A percentile compares a stretch with the other conserved stretches of the same genome.
These are phyloP conservation scores for Phlebiopsis flavidoalba DNA, from an alignment of 768 basidiomycete genomes.

Conservation along the genomic window DNA sequence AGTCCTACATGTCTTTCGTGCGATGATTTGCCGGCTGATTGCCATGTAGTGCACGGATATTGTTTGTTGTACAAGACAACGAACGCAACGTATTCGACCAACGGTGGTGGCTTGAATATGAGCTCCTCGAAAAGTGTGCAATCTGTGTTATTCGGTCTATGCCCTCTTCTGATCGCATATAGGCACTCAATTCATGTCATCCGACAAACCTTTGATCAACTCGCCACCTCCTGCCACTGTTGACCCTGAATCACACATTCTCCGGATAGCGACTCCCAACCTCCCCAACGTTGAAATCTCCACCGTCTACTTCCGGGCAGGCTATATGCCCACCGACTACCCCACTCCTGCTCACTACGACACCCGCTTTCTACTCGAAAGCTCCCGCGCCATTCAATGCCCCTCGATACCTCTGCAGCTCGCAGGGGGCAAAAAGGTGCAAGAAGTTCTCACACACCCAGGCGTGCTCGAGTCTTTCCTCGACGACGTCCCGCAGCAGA, in stretches of 20 bases:
- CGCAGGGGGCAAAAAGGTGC: conserved; percentile 95
- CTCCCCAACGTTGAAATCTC: conserved; percentile 63
- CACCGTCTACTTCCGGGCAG: conserved; percentile 86
- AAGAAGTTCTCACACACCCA: conserved; percentile 75
- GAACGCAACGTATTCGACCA: conserved; percentile 98
- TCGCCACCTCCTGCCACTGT: conserved; percentile 55
- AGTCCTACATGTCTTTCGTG: conserved; percentile 12
- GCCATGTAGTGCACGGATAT: conserved; percentile 45
- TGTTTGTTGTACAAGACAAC: conserved; percentile 85
- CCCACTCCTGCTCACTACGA: conserved; percentile 57
- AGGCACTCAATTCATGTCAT: conserved; percentile 75
- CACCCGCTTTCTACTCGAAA: conserved; percentile 75
- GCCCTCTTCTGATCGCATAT: background rate
- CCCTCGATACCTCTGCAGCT: conserved; percentile 87
- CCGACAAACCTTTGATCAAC: conserved; percentile 71
- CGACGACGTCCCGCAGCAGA: conserved; percentile 34
- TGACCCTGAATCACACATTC: conserved; percentile 33
- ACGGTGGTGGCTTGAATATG: conserved; percentile 72
- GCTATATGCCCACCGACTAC: conserved; percentile 83
- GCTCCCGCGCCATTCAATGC: conserved; percentile 86
- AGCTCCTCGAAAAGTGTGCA: conserved; percentile 70
- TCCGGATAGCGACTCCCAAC: conserved; percentile 29
- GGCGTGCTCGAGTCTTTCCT: conserved; percentile 76
- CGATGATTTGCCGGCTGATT: background rate
- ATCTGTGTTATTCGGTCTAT: background rate